A percentile compares a stretch with the other conserved stretches of the same genome.
These are phyloP conservation scores for Ogataea dorogensis DNA, from an alignment of 805 yeast genomes.

Conservation along the genomic window DNA sequence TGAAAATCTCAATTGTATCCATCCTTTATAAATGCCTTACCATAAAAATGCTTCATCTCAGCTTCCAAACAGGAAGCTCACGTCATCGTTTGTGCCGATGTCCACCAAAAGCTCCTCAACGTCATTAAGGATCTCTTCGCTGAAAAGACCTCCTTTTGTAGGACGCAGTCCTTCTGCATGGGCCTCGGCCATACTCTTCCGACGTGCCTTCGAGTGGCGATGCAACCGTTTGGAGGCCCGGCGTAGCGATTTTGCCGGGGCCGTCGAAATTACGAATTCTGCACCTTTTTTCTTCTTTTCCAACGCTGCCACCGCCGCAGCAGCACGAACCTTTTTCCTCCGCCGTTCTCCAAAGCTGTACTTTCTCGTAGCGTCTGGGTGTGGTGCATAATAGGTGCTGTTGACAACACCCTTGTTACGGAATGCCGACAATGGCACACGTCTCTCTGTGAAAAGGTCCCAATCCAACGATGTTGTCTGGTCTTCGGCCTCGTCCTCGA, in stretches of 20 bases:
- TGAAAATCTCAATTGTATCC: slow-evolving; percentile 5
- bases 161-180: slow-evolving; percentile 72
- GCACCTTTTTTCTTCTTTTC: slow-evolving; percentile 27
- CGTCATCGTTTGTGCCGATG: slow-evolving; percentile 41
- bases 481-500: slow-evolving; percentile 71
- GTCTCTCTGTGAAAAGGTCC: slow-evolving; percentile 37
- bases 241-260: slow-evolving; percentile 18
- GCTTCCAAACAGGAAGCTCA: slow-evolving; percentile 36
- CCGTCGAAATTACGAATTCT: slow-evolving; percentile 25
- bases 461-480: slow-evolving; percentile 29
- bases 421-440: slow-evolving; percentile 85
- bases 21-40: slow-evolving; percentile 12
- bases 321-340: slow-evolving; percentile 12
- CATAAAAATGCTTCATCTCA: slow-evolving; percentile 7
- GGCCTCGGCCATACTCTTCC: slow-evolving; percentile 72
- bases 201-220: slow-evolving; percentile 42
- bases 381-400: slow-evolving; percentile 17
- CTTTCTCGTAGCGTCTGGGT: slow-evolving; percentile 24
- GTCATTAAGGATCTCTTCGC: slow-evolving; percentile 69
- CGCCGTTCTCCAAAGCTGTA: slow-evolving; percentile 26
- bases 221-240: slow-evolving; percentile 24
- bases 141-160: slow-evolving; percentile 73
- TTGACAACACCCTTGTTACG: slow-evolving; percentile 65
- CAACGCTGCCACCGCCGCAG: slow-evolving; percentile 19
- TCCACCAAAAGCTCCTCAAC: slow-evolving; percentile 70